A percentile compares a stretch with the other conserved stretches of the same genome.
phyloP scores from a whole-genome alignment of 768 basidiomycete species.

The Candolleomyces eurysporus region DNA sequence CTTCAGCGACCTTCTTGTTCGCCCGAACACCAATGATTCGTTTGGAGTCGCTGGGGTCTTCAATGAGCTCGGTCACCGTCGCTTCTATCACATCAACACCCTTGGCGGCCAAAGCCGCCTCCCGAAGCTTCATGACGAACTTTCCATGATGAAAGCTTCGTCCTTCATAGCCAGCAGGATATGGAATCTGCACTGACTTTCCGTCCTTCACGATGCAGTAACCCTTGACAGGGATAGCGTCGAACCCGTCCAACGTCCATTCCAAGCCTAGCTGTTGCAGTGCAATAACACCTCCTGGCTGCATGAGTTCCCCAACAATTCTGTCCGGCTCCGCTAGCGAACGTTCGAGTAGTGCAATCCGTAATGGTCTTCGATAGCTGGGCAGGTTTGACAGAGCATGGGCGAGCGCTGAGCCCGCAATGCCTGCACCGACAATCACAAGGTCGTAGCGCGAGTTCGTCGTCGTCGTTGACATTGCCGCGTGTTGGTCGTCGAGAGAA shows the following conservation, averaged over 20 bases:
- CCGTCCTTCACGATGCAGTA: conserved; percentile 77
- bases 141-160: conserved; percentile 92
- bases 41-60: conserved; percentile 40
- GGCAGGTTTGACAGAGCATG: conserved; percentile 71
- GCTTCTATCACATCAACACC: conserved; percentile 85
- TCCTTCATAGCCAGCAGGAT: conserved; percentile 71
- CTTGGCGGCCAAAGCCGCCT: conserved; percentile 53
- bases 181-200: conserved; percentile 82
- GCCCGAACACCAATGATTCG: conserved; percentile 69
- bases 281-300: conserved; percentile 85
- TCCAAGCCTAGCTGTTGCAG: conserved; percentile 77
- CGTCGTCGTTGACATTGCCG: conserved; percentile 4
- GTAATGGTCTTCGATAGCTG: conserved; percentile 51
- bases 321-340: conserved; percentile 92
- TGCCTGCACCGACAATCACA: conserved; percentile 88
- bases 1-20: conserved; percentile 37
- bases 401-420: conserved; percentile 86
- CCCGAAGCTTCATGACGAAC: conserved; percentile 79
- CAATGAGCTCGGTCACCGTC: conserved; percentile 74
- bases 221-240: conserved; percentile 77
- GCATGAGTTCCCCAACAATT: conserved; percentile 95
- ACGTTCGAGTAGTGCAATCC: conserved; percentile 85
- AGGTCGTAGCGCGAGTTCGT: conserved; percentile 55
- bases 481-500: neutral
- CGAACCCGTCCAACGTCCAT: conserved; percentile 79